Evolutionary conservation across 257 asterid genomes (phyloP), one percentile per base, ranked within the genome.

Genomic region (Paulownia fortunei): DNA sequence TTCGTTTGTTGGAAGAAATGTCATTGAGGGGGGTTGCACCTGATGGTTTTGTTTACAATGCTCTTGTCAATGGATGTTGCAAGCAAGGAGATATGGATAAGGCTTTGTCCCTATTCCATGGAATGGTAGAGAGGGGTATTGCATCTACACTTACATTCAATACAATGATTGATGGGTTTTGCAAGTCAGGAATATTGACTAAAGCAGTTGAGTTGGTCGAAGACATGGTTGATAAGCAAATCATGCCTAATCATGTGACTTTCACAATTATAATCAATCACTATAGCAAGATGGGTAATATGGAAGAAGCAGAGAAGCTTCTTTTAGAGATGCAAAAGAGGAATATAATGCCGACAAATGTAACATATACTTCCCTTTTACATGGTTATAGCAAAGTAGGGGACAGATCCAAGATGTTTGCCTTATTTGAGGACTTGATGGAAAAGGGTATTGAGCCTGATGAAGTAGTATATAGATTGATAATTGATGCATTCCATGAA

Each of bases 11-110:
- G 71, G 87, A 86, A 64, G 92, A 89, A 85, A 94, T 94, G 96
- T 77, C 89, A 54, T 68, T 64, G 37, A 82, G 23, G 83, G 89
- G 89, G n/a, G 69, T 93, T 77, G 80, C 76, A 19, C 94, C 93
- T 52, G 97, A 90, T 86, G 83, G 76, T 77, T 92, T 87, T 59
- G 96, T 89, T 36, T 92, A 89, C 83, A 89, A 81, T 84, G 42
- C 94, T 58, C 92, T 93, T 78, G 84, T 87, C 69, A 86, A 92
- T 69, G 98, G 98, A 52, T 93, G 97, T 77, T 92, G 93, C 81
- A 93, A 90, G 84, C 89, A 86, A 70, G 93, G 91, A 54, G 88
- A 87, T 74, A 82, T 80, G 74, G 91, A 92, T 74, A 90, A 77
- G 80, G 98, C 97, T 27, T 73, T 86, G 73, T 74, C 86, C 71